Evolutionary conservation across 805 yeast genomes (phyloP), one percentile per base, ranked within the genome.

Genomic region (Lipomyces chichibuensis): DNA sequence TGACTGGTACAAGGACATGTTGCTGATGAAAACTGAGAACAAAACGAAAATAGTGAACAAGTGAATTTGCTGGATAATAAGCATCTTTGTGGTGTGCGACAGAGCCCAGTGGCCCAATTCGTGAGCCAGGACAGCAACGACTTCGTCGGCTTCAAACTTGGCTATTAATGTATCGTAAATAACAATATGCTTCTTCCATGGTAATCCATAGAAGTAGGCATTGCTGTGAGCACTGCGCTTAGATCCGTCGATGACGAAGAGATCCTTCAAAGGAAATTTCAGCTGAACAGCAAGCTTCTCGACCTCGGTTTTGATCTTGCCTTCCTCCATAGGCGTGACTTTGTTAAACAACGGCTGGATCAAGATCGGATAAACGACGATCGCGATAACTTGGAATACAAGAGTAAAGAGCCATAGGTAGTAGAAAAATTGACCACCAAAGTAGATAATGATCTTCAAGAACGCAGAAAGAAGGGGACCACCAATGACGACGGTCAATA

Each of bases 61-160:
- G 73, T 90, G 90, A 4, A 80, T 77, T 17, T 91, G 93, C 58
- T 86, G 82, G 69, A 88, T 84, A 4, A 84, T 74, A 74, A 95
- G 79, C 83, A 89, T 84, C 76, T 87, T 88, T n/a, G 93, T 82
- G 69, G 93, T 89, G 78, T 95, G 99, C 66, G 89, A 87, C 77
- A 90, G 84, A 74, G 89, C 88, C 99, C 99, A 95, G 78, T 95
- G 99, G 61, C 99, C 99, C 73, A 95, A 89, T 81, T 95, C 99
- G 76, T 95, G 99, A n/a, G 97, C 98, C 71, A 94, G 83, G 0
- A 95, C 97, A 62, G 98, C 98, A 62, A 92, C 91, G 53, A 92
- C 91, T 79, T 95, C 96, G 55, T 84, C 85, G 35, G 86, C 84
- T 37, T 92, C 80, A 43, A 92, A 88, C 66, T 91, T 89, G 69